Conservation (phyloP, 495 filamentous ascomycete species). For the Staphylotrichum longicolle region DNA sequence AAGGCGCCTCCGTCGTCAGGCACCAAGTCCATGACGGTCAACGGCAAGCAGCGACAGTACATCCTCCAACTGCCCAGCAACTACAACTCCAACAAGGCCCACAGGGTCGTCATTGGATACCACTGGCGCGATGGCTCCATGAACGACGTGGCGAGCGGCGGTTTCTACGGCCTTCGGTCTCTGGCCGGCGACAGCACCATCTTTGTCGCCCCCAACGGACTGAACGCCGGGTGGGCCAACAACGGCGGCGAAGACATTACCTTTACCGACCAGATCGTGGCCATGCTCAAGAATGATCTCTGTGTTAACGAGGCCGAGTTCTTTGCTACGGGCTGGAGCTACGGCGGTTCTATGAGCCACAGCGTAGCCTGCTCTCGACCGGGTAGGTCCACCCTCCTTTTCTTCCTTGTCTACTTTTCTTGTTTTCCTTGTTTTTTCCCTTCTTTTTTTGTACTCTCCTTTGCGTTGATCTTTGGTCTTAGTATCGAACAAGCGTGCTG, state of each 20-base stretch:
- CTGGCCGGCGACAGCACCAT: slow-evolving; percentile 43
- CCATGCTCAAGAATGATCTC: slow-evolving; percentile 39
- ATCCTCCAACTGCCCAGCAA: slow-evolving; percentile 42
- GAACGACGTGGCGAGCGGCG: slow-evolving; percentile 28
- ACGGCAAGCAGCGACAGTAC: slow-evolving; percentile 34
- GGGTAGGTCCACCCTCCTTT: slow-evolving; percentile 22
- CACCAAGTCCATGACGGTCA: slow-evolving; percentile 34
- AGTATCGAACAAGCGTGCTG: not conserved
- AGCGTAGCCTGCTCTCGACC: slow-evolving; percentile 44
- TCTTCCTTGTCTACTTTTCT: slow-evolving; percentile 12
- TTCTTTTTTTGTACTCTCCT: too few species aligned
- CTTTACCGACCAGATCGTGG: slow-evolving; percentile 41
- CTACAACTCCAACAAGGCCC: slow-evolving; percentile 41
- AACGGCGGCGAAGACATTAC: slow-evolving; percentile 43
- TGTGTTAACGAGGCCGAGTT: slow-evolving; percentile 44
- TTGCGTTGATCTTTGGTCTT: too few species aligned
- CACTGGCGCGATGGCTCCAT: slow-evolving; percentile 44
- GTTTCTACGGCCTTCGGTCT: slow-evolving; percentile 40
- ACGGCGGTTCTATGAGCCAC: slow-evolving; percentile 50
- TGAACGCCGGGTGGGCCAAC: slow-evolving; percentile 49
- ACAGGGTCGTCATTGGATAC: slow-evolving; percentile 42
- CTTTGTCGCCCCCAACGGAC: slow-evolving; percentile 46
- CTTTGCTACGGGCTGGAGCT: slow-evolving; percentile 49
- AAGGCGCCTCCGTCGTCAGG: slow-evolving; percentile 36
- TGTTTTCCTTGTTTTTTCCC: too few species aligned